Percentiles rank a stretch among this genome's conserved stretches.
These are phyloP conservation scores for Pseudognaphalium luteoalbum DNA, from an alignment of 129 eudicot species.

Conservation along the genomic window DNA sequence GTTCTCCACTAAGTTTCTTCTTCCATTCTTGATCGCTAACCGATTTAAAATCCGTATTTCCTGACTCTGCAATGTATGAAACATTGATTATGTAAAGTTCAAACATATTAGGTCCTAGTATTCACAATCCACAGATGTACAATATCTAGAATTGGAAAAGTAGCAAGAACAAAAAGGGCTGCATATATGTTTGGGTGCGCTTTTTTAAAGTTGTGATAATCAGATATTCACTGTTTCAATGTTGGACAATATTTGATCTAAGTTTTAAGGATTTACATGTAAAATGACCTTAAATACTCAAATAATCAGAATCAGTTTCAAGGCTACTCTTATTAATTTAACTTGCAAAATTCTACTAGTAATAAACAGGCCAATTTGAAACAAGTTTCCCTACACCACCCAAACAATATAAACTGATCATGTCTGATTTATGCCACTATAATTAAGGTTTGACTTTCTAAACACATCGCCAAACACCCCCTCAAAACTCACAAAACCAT, in stretches of 20 bases:
- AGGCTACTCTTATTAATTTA: neutral
- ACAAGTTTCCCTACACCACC: neutral
- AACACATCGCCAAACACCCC: neutral
- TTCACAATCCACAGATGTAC: neutral
- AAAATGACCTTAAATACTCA: neutral
- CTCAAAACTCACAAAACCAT: neutral
- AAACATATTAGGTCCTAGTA: neutral
- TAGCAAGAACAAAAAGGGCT: neutral
- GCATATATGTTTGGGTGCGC: neutral
- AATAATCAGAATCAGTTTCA: neutral
- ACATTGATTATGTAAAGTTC: neutral
- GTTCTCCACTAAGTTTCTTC: conserved; percentile 64
- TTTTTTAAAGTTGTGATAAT: neutral
- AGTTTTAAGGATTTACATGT: neutral
- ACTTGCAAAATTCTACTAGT: too few relatives aligned
- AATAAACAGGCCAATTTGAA: neutral
- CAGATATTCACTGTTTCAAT: too few relatives aligned
- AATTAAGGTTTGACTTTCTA: neutral
- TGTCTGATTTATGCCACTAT: too few relatives aligned
- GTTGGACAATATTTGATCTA: neutral
- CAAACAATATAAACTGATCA: neutral
- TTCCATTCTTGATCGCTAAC: conserved; percentile 74
- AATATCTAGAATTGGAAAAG: neutral
- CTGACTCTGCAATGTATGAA: conserved; percentile 41
- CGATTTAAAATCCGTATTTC: conserved; percentile 52